A percentile compares a stretch with the other conserved stretches of the same genome.
Conservation (phyloP, 1,284 basidiomycete species). For the Kwoniella shivajii region DNA sequence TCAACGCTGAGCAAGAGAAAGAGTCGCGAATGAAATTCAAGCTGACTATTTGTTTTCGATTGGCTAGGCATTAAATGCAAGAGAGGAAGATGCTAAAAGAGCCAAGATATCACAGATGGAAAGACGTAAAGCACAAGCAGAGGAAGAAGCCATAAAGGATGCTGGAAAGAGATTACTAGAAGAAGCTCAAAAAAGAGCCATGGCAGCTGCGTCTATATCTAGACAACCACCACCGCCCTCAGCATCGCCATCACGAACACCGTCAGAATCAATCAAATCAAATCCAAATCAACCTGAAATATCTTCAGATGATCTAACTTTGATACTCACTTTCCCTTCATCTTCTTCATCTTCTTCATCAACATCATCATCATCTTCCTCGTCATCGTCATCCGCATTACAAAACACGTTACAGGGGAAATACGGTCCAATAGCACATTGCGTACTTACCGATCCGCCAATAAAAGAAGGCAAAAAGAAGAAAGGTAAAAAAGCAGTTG, state of each 20-base stretch:
- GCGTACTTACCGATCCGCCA: slow-evolving; percentile 37
- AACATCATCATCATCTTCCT: background rate
- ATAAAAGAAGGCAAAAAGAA: slow-evolving; percentile 37
- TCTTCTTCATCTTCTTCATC: background rate
- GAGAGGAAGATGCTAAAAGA: slow-evolving; percentile 78
- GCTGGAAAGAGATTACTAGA: slow-evolving; percentile 72
- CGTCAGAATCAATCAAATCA: background rate
- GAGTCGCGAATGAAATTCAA: background rate
- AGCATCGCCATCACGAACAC: background rate
- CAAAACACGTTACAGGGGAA: slow-evolving; percentile 35
- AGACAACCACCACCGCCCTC: slow-evolving; percentile 11
- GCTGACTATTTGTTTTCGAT: background rate
- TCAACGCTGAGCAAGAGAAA: background rate
- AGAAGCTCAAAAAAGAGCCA: slow-evolving; percentile 53
- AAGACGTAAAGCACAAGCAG: slow-evolving; percentile 60
- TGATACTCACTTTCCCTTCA: slow-evolving; percentile 45
- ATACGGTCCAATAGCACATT: slow-evolving; percentile 48
- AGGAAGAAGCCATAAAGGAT: slow-evolving; percentile 76
- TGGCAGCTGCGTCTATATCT: slow-evolving; percentile 25
- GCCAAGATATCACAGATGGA: slow-evolving; percentile 63
- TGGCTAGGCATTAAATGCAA: slow-evolving; percentile 71
- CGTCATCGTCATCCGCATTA: background rate
- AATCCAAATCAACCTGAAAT: slow-evolving; percentile 37
- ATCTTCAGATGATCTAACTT: slow-evolving; percentile 40
- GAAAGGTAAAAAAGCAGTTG: slow-evolving; percentile 54